These are phyloP conservation scores for Candida parachauliodes DNA, from an alignment of 805 yeast genomes.

Conservation along the genomic window DNA sequence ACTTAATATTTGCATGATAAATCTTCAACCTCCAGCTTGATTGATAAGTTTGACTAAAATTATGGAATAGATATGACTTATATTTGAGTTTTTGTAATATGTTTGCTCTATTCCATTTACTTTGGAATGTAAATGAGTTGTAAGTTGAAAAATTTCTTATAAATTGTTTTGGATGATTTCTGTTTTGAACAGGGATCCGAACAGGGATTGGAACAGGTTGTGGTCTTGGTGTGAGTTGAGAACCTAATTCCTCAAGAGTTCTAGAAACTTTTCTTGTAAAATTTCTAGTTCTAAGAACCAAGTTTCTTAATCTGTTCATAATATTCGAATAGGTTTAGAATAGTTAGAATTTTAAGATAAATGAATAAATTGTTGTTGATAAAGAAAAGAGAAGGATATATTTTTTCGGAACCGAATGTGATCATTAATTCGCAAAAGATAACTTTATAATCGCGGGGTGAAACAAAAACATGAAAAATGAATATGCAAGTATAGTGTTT, in stretches of 20 bases:
- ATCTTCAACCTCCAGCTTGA: constrained; percentile 17
- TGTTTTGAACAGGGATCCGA: constrained; percentile 28
- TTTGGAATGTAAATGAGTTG: constrained; percentile 1
- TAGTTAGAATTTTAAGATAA: too few species aligned
- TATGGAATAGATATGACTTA: constrained; percentile 19
- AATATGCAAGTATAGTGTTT: too few species aligned
- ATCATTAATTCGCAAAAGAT: not conserved
- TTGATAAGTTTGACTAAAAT: constrained; percentile 22
- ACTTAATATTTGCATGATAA: constrained; percentile 16
- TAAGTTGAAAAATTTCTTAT: constrained; percentile 2
- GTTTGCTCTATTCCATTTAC: constrained; percentile 1
- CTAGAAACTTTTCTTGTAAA: constrained; percentile 46
- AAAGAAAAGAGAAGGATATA: not conserved
- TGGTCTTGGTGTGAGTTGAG: constrained; percentile 24
- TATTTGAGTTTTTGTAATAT: constrained; percentile 9
- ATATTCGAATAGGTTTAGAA: not conserved
- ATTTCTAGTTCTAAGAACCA: constrained; percentile 40
- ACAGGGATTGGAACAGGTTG: constrained; percentile 34
- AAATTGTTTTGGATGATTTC: constrained; percentile 1
- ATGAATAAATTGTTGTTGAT: constrained; percentile 1
- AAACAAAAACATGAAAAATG: too few species aligned
- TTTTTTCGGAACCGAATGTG: not conserved
- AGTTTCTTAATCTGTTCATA: constrained; percentile 26
- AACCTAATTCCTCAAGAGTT: constrained; percentile 46
- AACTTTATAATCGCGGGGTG: too few species aligned